Conservation (phyloP, 495 filamentous ascomycete genomes). For the Parmelia sp. region DNA sequence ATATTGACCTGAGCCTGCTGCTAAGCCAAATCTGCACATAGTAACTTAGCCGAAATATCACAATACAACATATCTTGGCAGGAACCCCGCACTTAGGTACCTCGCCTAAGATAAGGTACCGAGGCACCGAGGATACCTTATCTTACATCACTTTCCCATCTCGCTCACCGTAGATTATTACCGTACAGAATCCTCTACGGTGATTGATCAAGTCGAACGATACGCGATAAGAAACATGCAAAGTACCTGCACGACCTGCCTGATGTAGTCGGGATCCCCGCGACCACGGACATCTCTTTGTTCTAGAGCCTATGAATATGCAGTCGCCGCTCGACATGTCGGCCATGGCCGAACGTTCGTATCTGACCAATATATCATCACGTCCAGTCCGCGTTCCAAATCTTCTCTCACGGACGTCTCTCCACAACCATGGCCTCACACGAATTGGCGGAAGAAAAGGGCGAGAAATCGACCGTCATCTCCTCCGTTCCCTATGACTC, state of each 20-base stretch:
- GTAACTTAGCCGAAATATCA: too few species aligned
- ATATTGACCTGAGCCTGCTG: too few species aligned
- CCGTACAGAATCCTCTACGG: too few species aligned
- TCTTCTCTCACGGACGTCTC: background rate
- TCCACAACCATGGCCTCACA: background rate
- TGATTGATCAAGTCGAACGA: background rate
- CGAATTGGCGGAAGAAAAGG: background rate
- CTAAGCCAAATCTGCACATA: too few species aligned
- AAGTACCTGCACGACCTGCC: background rate
- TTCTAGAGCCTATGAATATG: background rate
- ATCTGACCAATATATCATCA: background rate
- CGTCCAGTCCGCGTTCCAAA: too few species aligned
- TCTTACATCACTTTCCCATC: too few species aligned
- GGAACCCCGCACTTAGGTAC: background rate
- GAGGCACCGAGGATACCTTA: too few species aligned
- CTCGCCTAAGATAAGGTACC: too few species aligned
- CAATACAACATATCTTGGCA: too few species aligned
- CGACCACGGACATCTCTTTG: background rate
- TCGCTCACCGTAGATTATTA: background rate
- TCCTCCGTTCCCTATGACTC: background rate
- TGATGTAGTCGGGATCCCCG: background rate
- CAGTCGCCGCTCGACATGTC: background rate
- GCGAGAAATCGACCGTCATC: background rate
- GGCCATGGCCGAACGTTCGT: background rate
- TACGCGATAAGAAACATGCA: constrained; percentile 1